phyloP scores from a whole-genome alignment of 495 filamentous ascomycete genomes.

The Talaromyces wortmannii region DNA sequence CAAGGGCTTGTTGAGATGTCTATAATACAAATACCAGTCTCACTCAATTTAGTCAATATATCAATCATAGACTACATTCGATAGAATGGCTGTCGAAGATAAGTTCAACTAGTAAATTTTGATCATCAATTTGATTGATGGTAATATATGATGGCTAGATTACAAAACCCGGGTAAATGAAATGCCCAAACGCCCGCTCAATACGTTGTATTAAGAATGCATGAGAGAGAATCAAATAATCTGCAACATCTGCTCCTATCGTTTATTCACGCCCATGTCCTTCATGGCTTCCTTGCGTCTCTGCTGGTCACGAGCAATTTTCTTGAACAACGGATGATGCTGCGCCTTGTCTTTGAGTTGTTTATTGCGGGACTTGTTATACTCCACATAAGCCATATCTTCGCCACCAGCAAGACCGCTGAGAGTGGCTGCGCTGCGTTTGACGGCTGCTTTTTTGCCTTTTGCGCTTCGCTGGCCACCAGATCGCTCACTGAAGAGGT shows the following conservation, averaged over 20 bases:
- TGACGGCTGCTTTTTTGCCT: slow-evolving; percentile 50
- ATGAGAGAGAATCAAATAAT: too few relatives aligned
- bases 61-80: too few relatives aligned
- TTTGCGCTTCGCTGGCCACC: slow-evolving; percentile 26
- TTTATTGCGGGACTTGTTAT: slow-evolving; percentile 68
- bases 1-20: too few relatives aligned
- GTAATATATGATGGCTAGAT: too few relatives aligned
- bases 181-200: background rate
- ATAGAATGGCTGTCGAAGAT: too few relatives aligned
- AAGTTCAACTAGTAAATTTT: too few relatives aligned
- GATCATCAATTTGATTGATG: too few relatives aligned
- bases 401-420: slow-evolving; percentile 82
- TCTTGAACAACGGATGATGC: slow-evolving; percentile 68
- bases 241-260: background rate
- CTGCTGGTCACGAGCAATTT: slow-evolving; percentile 68
- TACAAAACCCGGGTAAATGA: background rate
- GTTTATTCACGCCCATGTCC: slow-evolving; percentile 4
- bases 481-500: slow-evolving; percentile 65
- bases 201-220: background rate
- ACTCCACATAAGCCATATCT: slow-evolving; percentile 95
- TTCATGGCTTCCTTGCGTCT: slow-evolving; percentile 51
- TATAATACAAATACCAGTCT: too few relatives aligned
- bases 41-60: too few relatives aligned
- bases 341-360: slow-evolving; percentile 66
- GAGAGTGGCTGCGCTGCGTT: slow-evolving; percentile 76